Conservation (phyloP, 164 flowering plant genomes). For the Annona cherimola region DNA sequence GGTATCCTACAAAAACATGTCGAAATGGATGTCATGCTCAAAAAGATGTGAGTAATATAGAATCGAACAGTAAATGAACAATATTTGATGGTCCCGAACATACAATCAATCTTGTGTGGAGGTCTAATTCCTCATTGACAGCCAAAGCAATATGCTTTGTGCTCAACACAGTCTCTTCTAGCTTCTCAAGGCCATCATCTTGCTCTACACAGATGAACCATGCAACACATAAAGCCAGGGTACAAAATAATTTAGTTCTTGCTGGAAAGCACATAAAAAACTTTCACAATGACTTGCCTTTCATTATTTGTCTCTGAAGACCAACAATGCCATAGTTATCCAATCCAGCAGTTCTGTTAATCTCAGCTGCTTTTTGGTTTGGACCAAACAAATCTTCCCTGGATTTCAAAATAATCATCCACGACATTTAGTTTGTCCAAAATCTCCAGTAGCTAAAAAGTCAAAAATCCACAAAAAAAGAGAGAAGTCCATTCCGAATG, state of each 20-base stretch:
- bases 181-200: slow-evolving; percentile 86
- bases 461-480: not conserved
- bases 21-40: not conserved
- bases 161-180: slow-evolving; percentile 74
- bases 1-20: slow-evolving; percentile 50
- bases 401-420: not conserved
- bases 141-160: slow-evolving; percentile 89
- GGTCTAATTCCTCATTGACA: slow-evolving; percentile 78
- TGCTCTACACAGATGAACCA: slow-evolving; percentile 50
- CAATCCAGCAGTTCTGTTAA: slow-evolving; percentile 58
- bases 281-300: slow-evolving; percentile 37
- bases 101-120: slow-evolving; percentile 78
- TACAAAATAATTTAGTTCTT: not conserved
- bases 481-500: not conserved
- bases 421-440: not conserved
- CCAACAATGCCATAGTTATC: slow-evolving; percentile 81
- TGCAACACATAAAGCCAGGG: not conserved
- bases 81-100: slow-evolving; percentile 15
- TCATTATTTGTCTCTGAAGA: slow-evolving; percentile 79
- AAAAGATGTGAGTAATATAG: not conserved
- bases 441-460: not conserved
- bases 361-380: slow-evolving; percentile 48
- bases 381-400: slow-evolving; percentile 83
- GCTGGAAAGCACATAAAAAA: not conserved
- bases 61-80: not conserved